Evolutionary conservation across 495 filamentous ascomycete genomes (phyloP).

Genomic region (Cladorrhinum samala): DNA sequence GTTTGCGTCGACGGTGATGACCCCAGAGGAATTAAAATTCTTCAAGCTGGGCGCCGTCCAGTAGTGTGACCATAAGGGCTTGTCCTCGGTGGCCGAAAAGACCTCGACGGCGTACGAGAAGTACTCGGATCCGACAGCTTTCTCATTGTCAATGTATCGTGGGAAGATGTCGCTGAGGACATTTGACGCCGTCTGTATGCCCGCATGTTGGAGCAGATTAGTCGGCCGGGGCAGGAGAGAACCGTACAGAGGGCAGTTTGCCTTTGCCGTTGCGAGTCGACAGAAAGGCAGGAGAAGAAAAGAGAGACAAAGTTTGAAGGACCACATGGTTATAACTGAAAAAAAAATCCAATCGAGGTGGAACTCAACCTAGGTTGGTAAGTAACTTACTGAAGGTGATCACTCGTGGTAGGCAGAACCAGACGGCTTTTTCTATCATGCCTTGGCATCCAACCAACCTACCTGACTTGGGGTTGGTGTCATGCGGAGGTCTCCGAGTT

Average conservation of each 20-base stretch:
- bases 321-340: constrained; percentile 5
- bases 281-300: background rate
- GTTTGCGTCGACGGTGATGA: constrained; percentile 33
- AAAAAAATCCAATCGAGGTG: no score
- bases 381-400: no score
- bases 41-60: constrained; percentile 41
- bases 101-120: constrained; percentile 46
- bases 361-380: no score
- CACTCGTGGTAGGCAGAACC: no score
- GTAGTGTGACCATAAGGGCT: constrained; percentile 41
- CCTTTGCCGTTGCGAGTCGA: constrained; percentile 17
- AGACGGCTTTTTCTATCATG: no score
- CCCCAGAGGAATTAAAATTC: constrained; percentile 32
- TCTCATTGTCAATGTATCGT: constrained; percentile 31
- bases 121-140: constrained; percentile 27
- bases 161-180: constrained; percentile 27
- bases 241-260: constrained; percentile 44
- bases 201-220: constrained; percentile 23
- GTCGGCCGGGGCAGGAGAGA: constrained; percentile 39
- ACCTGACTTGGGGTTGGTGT: no score
- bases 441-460: no score
- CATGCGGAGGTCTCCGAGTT: no score
- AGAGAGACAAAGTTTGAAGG: background rate
- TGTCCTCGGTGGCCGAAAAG: constrained; percentile 36
- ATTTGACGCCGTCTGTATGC: constrained; percentile 19